Base-by-base conservation (phyloP, 495 filamentous ascomycete genomes). In the Neurospora terricola region DNA sequence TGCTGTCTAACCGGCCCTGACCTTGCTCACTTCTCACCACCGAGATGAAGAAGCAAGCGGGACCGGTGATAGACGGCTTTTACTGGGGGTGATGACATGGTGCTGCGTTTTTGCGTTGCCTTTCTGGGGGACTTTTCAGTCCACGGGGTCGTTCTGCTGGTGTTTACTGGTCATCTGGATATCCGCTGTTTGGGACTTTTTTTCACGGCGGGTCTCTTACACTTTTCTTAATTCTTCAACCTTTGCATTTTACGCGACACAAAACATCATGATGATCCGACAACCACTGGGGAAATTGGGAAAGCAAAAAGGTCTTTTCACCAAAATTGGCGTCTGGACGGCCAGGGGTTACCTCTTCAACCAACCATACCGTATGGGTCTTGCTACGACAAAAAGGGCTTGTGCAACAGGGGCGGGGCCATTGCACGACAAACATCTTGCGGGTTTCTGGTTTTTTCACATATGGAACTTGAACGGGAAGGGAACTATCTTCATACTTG, bases 91-190 rank as follows among this genome's bases (percentile, higher is more conserved):
- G 76, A 76, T 72, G 76, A 79, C 75, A 78, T 34, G 69, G 71
- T 72, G 75, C 71, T 77, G 75, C 71, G 73, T 72, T 77, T 59
- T 70, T 77, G 78, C 76, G 79, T 73, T 78, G 72, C 74, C 76
- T 79, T 77, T 78, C 78, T 79, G 74, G 78, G 75, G 77, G 78
- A 77, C 62, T 70, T 18, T 38, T 76, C 73, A 66, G 38, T 77
- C 74, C 75, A 76, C 74, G 77, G 70, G 73, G 76, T 75, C 72
- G 76, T 75, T 77, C 72, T 77, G 75, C 76, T 74, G 77, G 73
- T 80, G 77, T 78, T 74, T 73, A 72, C 73, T 75, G 74, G 77
- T 77, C 72, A 80, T 77, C 80, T 81, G 80, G 80, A 81, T 81
- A 81, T 76, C 75, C 74, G 70, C 54, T 76, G 71, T 69, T 79